Percentiles rank a stretch among this genome's conserved stretches.
Evolutionary conservation across 176 grass and related monocot species (phyloP).

Genomic region (Leersia perrieri): DNA sequence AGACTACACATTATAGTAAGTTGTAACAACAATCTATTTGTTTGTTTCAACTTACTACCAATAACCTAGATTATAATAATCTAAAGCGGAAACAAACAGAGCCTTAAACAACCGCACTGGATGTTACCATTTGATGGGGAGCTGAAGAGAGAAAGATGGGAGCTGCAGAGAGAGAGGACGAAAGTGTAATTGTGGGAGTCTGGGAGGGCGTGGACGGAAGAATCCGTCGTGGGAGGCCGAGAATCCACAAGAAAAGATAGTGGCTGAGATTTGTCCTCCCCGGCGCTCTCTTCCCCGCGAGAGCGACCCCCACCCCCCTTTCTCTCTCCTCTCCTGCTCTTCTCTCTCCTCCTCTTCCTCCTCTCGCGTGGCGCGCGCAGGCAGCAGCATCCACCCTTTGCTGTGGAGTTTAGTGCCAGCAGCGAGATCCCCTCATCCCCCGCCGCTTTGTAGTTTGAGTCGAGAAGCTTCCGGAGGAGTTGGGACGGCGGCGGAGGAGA

Average conservation of each 20-base stretch:
- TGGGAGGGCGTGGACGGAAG: not conserved
- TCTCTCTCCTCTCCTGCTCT: no score
- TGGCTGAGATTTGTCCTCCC: constrained; percentile 90
- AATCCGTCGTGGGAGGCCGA: constrained; percentile 9
- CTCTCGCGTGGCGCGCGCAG: not conserved
- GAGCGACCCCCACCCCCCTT: constrained; percentile 13
- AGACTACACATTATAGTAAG: no score
- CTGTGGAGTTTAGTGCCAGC: not conserved
- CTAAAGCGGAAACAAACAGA: no score
- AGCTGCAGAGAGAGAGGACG: no score
- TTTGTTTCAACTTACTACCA: no score
- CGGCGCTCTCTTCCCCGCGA: constrained; percentile 40
- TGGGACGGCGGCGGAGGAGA: constrained; percentile 12
- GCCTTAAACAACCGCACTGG: no score
- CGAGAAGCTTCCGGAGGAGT: not conserved
- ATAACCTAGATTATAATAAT: no score
- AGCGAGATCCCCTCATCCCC: constrained; percentile 32
- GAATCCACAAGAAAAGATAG: constrained; percentile 91
- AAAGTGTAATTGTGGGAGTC: not conserved
- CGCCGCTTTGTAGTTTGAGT: no score
- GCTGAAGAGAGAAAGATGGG: no score
- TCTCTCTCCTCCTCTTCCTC: not conserved
- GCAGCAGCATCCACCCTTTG: not conserved
- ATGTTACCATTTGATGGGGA: not conserved
- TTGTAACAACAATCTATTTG: no score